Conservation (phyloP, 441 rosid species). For the Pelargonium fulgidum region DNA sequence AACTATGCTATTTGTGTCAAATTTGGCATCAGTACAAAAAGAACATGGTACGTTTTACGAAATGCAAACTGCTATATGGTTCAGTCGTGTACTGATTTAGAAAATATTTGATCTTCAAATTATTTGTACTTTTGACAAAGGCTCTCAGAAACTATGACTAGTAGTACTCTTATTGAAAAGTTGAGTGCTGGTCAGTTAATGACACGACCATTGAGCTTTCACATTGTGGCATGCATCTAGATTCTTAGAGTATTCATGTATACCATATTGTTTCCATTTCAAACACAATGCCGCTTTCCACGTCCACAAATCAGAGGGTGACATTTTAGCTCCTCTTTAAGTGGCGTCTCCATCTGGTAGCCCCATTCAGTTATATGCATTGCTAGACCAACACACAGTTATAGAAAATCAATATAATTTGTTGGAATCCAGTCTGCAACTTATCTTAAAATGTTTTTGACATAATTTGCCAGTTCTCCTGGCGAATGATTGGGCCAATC, state of each 20-base stretch:
- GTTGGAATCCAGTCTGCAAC: not conserved
- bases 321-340: not conserved
- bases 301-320: not conserved
- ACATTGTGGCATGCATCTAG: not conserved
- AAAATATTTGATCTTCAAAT: conserved; percentile 1
- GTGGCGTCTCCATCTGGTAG: not conserved
- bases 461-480: not conserved
- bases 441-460: not conserved
- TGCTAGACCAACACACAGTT: conserved; percentile 5
- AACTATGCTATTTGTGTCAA: too few species aligned
- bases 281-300: not conserved
- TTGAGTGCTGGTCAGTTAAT: not conserved
- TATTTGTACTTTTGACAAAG: not conserved
- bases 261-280: not conserved
- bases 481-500: not conserved
- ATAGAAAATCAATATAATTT: not conserved
- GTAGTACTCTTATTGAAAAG: not conserved
- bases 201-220: too few species aligned
- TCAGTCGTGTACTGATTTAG: not conserved
- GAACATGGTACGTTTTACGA: too few species aligned
- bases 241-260: not conserved
- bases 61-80: not conserved
- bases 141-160: too few species aligned
- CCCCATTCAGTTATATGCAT: not conserved
- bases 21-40: too few species aligned